Conservation (phyloP, 2,329 filamentous ascomycete genomes). For the Penicillium sp. region DNA sequence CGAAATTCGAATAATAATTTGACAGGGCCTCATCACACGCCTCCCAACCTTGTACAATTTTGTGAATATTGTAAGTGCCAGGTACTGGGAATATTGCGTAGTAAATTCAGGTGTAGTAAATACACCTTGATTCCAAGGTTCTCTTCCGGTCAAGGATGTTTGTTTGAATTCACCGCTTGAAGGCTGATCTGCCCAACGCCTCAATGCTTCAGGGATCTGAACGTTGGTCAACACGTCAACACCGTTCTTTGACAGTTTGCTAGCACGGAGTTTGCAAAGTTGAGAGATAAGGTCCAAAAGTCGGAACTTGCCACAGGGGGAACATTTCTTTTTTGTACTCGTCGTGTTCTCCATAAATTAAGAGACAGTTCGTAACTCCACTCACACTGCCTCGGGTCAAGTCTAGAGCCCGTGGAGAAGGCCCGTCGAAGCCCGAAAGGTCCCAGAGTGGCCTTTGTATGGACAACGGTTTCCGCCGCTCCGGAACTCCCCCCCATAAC, state of each 20-base stretch:
- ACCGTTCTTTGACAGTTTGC: slow-evolving; percentile 8
- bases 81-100: no score
- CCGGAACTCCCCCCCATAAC: neutral
- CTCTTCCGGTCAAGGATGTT: neutral
- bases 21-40: no score
- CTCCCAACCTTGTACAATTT: no score
- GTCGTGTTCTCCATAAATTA: neutral
- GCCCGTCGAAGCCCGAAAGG: neutral
- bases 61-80: no score
- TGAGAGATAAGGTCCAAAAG: neutral
- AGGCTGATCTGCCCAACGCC: neutral
- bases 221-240: slow-evolving; percentile 15
- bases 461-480: neutral
- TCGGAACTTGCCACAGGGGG: neutral
- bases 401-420: slow-evolving; percentile 5
- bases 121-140: no score
- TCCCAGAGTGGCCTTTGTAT: neutral
- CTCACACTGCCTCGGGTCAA: neutral
- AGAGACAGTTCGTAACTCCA: neutral
- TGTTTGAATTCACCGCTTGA: slow-evolving; percentile 11
- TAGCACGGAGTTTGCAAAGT: neutral
- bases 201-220: slow-evolving; percentile 2
- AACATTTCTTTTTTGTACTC: neutral
- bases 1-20: slow-evolving; percentile 1
- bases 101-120: no score